A percentile compares a stretch with the other conserved stretches of the same genome.
Evolutionary conservation across 768 basidiomycete species (phyloP).

Genomic region (Naganishia kalamii): DNA sequence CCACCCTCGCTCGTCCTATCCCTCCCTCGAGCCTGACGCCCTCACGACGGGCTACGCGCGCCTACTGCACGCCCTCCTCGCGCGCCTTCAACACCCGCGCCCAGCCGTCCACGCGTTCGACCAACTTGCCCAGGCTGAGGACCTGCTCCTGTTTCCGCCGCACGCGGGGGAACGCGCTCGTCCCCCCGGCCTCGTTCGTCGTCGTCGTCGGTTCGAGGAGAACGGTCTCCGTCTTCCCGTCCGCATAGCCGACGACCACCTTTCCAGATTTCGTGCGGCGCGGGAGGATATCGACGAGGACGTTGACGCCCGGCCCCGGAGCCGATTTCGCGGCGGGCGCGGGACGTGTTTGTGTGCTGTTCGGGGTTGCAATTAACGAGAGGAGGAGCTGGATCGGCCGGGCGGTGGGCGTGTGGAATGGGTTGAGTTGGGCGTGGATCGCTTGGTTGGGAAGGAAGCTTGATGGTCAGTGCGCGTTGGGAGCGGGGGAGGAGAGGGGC

Average conservation of each 20-base stretch:
- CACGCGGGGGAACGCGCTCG: constrained; percentile 1
- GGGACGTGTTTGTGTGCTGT: constrained; percentile 7
- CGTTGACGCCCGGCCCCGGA: constrained; percentile 19
- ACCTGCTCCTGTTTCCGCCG: constrained; percentile 17
- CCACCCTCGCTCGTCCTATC: no score
- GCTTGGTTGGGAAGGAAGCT: not conserved
- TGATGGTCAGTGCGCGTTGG: not conserved
- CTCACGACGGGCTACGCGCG: no score
- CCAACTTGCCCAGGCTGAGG: constrained; percentile 17
- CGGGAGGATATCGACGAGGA: constrained; percentile 21
- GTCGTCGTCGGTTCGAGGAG: not conserved
- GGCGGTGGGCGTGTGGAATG: constrained; percentile 24
- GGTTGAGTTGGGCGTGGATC: constrained; percentile 22
- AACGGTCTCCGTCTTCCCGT: constrained; percentile 22
- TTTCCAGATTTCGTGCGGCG: not conserved
- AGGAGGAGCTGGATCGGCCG: constrained; percentile 24
- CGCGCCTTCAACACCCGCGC: constrained; percentile 23
- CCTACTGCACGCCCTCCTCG: constrained; percentile 21
- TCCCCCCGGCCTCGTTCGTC: not conserved
- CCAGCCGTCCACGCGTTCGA: constrained; percentile 20
- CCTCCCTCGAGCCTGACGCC: no score
- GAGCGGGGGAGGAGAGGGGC: not conserved
- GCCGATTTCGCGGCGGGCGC: constrained; percentile 6
- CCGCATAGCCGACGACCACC: constrained; percentile 21
- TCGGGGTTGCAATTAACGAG: constrained; percentile 19